These are phyloP conservation scores for Podaxis sp. DNA, from an alignment of 768 basidiomycete species.

Conservation along the genomic window DNA sequence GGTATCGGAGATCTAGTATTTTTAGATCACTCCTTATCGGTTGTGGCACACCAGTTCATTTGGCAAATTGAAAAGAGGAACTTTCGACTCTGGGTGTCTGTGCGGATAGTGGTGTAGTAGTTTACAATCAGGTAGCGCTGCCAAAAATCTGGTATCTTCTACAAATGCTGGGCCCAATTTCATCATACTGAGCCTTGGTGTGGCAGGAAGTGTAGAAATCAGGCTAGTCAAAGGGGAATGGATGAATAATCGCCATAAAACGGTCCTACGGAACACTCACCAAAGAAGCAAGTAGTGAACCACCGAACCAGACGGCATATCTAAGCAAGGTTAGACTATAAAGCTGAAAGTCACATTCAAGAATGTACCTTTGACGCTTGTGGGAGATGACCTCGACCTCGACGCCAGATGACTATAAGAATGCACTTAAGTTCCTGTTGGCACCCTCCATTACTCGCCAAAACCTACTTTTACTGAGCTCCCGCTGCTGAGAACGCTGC, in stretches of 20 bases:
- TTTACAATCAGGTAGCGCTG: conserved; percentile 51
- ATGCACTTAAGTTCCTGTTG: background rate
- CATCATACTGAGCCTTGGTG: conserved; percentile 92
- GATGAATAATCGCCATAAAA: background rate
- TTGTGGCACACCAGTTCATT: background rate
- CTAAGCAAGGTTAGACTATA: conserved; percentile 27
- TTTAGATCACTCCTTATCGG: background rate
- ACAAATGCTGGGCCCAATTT: conserved; percentile 89
- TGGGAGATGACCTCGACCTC: conserved; percentile 98
- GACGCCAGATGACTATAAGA: conserved; percentile 81
- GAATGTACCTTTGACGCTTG: conserved; percentile 83
- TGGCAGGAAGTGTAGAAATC: conserved; percentile 95
- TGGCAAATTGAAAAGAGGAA: background rate
- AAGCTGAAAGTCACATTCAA: background rate
- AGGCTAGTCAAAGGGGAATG: conserved; percentile 44
- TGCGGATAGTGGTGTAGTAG: background rate
- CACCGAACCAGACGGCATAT: conserved; percentile 98
- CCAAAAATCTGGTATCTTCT: conserved; percentile 93
- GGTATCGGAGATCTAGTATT: background rate
- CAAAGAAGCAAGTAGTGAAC: conserved; percentile 88
- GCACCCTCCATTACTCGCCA: background rate
- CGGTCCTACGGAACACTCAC: conserved; percentile 38
- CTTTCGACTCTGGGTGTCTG: background rate
- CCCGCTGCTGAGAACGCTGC: conserved; percentile 69
- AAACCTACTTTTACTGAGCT: conserved; percentile 63